phyloP scores from a whole-genome alignment of 768 basidiomycete genomes.

The Tremella yokohamensis region DNA sequence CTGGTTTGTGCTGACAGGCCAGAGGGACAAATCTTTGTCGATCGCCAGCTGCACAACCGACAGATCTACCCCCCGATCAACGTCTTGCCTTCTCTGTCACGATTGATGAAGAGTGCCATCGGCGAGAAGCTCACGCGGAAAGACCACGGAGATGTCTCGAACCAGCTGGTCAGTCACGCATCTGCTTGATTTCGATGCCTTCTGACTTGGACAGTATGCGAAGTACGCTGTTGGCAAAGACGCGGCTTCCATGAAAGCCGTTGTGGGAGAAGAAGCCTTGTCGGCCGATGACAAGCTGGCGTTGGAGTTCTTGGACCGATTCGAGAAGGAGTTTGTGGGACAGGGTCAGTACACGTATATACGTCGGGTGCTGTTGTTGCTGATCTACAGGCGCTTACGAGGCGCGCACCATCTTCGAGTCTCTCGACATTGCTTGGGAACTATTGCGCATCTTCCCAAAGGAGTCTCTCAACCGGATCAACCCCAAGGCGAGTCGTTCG shows the following conservation, averaged over 20 bases:
- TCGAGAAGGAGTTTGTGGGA: constrained; percentile 94
- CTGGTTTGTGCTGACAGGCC: constrained; percentile 53
- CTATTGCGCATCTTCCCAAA: constrained; percentile 97
- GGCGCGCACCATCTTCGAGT: constrained; percentile 92
- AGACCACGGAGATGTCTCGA: constrained; percentile 98
- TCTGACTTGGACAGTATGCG: constrained; percentile 64
- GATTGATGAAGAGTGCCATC: constrained; percentile 99
- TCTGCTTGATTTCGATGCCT: too few relatives aligned
- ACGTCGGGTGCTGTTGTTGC: constrained; percentile 1
- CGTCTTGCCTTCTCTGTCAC: constrained; percentile 94
- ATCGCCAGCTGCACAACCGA: constrained; percentile 87
- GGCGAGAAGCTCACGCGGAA: constrained; percentile 95
- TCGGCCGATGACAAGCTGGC: constrained; percentile 94
- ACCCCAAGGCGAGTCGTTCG: constrained; percentile 65
- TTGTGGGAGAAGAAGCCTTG: constrained; percentile 96
- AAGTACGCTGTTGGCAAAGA: constrained; percentile 98
- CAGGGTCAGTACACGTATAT: constrained; percentile 63
- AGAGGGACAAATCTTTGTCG: constrained; percentile 98
- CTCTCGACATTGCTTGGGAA: constrained; percentile 94
- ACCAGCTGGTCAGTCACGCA: constrained; percentile 72
- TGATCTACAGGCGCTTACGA: constrained; percentile 75
- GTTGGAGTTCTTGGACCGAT: constrained; percentile 94
- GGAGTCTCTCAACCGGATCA: constrained; percentile 96
- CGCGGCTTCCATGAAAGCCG: constrained; percentile 97
- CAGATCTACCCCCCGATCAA: constrained; percentile 97